Conservation (phyloP, 2,329 filamentous ascomycete species). For the Clarireedia paspali region DNA sequence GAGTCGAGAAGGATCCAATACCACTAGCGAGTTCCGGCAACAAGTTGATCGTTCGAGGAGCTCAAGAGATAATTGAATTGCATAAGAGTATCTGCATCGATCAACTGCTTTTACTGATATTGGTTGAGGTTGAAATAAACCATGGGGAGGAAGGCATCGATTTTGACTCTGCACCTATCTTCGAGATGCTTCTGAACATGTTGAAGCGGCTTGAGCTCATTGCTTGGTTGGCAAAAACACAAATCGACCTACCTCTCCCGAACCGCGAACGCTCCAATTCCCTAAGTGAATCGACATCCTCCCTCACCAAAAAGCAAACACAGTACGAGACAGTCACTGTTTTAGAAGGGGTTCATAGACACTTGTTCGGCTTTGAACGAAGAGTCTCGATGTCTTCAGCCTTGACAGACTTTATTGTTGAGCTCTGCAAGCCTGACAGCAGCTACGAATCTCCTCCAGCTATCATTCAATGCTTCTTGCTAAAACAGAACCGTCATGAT, state of each 20-base stretch:
- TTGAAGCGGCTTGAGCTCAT: slow-evolving; percentile 70
- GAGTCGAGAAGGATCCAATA: slow-evolving; percentile 23
- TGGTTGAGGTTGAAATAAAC: slow-evolving; percentile 79
- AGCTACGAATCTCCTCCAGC: slow-evolving; percentile 56
- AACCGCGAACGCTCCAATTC: slow-evolving; percentile 34
- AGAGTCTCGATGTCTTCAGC: slow-evolving; percentile 46
- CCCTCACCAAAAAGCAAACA: slow-evolving; percentile 33
- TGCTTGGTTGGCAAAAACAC: slow-evolving; percentile 57
- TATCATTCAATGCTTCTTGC: slow-evolving; percentile 53
- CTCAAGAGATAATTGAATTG: slow-evolving; percentile 69
- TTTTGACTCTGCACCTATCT: slow-evolving; percentile 65
- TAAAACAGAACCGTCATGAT: slow-evolving; percentile 52
- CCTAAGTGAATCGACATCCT: slow-evolving; percentile 21
- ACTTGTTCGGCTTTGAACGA: slow-evolving; percentile 54
- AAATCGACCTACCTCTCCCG: slow-evolving; percentile 43
- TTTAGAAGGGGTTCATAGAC: slow-evolving; percentile 51
- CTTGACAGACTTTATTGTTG: slow-evolving; percentile 59
- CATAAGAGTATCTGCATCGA: slow-evolving; percentile 72
- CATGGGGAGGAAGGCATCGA: slow-evolving; percentile 60
- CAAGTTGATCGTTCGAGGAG: slow-evolving; percentile 65
- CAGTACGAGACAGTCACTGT: slow-evolving; percentile 46
- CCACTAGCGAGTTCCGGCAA: slow-evolving; percentile 69
- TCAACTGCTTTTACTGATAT: slow-evolving; percentile 72
- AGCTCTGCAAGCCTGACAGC: slow-evolving; percentile 57
- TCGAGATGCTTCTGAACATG: slow-evolving; percentile 59